Evolutionary conservation across 371 early-diverging fungal species (phyloP), one percentile per base, ranked within the genome.

Genomic region (Mucor ambiguus): DNA sequence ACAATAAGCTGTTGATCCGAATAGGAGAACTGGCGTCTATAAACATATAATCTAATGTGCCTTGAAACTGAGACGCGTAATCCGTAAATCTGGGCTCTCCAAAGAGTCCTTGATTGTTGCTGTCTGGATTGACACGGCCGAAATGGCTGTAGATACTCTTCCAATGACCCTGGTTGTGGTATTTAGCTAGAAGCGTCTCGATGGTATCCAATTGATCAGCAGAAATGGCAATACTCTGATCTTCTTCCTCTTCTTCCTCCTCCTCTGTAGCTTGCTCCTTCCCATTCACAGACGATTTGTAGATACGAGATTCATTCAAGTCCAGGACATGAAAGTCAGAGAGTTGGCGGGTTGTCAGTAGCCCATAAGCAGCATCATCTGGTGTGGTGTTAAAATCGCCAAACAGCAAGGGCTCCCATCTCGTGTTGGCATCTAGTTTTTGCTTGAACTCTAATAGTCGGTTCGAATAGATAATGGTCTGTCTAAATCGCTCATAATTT

Each of bases 341-440:
- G 11, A 83, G 43, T 7, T 56, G 14, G 16, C 48, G 43, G 9
- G 52, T 57, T 3, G 69, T 73, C 18, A 83, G 35, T 6, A 68
- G 52, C 9, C 68, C 61, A 64, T 81, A 74, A 1, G 75, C 78
- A 24, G 88, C 79, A 63, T 86, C 88, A 12, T 73, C 72, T 9
- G 86, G 88, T 0, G 80, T 74, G 1, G 85, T 84, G 35, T 87
- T 87, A 56, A 85, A 85, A 60, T 87, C 87, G 55, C 80, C 83
- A 35, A 71, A 59, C 4, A 73, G 16, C 3, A 82, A 54, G 7
- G 73, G 59, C 5, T 57, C 46, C 78, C 80, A 82, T 57, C 61
- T 60, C 0, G 38, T 58, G 7, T 58, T 26, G 4, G 41, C 16
- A 24, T 52, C 41, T 26, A 74, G 28, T 8, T 68, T 24, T 20